Percentiles rank a stretch among this genome's conserved stretches.
Evolutionary conservation across 176 grass and related monocot genomes (phyloP).

Genomic region (Neostapfia colusana): DNA sequence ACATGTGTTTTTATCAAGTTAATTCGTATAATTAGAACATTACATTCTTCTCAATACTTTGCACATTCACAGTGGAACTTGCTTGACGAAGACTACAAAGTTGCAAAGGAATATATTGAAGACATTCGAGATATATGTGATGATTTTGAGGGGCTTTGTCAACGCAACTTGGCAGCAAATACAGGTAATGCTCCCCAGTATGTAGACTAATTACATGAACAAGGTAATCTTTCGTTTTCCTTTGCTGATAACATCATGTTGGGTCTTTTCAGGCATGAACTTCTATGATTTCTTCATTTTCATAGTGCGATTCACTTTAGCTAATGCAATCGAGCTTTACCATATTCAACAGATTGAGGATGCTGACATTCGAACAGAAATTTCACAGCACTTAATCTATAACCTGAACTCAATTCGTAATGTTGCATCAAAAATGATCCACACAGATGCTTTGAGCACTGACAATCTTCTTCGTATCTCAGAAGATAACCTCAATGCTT

Average conservation of each 20-base stretch:
- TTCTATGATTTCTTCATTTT: slow-evolving; percentile 94
- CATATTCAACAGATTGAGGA: slow-evolving; percentile 50
- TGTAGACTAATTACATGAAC: slow-evolving; percentile 18
- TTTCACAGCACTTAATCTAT: slow-evolving; percentile 47
- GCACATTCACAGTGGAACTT: slow-evolving; percentile 66
- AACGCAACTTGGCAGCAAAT: slow-evolving; percentile 90
- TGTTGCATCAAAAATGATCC: slow-evolving; percentile 70
- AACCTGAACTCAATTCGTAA: slow-evolving; percentile 65
- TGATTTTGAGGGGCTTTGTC: slow-evolving; percentile 78
- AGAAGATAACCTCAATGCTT: slow-evolving; percentile 63
- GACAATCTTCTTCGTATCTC: slow-evolving; percentile 66
- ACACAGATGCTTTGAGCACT: slow-evolving; percentile 57
- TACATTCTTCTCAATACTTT: neutral
- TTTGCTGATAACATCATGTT: slow-evolving; percentile 38
- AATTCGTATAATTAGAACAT: slow-evolving; percentile 15
- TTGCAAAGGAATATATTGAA: slow-evolving; percentile 96
- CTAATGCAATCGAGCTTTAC: slow-evolving; percentile 62
- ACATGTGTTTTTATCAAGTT: slow-evolving; percentile 21
- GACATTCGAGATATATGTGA: slow-evolving; percentile 49
- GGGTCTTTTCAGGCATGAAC: slow-evolving; percentile 71
- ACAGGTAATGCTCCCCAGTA: slow-evolving; percentile 53
- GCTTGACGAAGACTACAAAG: slow-evolving; percentile 89
- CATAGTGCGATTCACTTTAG: slow-evolving; percentile 64
- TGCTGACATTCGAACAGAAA: slow-evolving; percentile 30
- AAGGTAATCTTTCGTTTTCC: neutral